Evolutionary conservation across 2,329 filamentous ascomycete species (phyloP).

Genomic region (Metarhizium anisopliae): DNA sequence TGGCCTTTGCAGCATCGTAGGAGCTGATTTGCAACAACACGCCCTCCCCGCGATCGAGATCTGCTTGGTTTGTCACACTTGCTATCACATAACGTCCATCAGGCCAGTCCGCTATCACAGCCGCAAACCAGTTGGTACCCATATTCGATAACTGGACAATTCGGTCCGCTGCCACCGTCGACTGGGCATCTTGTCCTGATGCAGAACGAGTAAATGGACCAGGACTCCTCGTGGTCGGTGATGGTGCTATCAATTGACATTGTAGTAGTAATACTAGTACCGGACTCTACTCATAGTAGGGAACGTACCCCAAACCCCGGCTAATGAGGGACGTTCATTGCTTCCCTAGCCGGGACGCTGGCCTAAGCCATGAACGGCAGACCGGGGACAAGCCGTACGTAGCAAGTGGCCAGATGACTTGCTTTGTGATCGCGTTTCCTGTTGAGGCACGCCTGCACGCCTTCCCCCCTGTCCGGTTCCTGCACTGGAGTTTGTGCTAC

Average conservation of each 20-base stretch:
- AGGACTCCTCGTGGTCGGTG: too few species aligned
- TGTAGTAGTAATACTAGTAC: too few species aligned
- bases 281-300: too few species aligned
- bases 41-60: constrained; percentile 5
- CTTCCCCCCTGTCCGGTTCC: not conserved
- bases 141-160: not conserved
- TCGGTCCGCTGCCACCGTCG: not conserved
- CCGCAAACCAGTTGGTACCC: not conserved
- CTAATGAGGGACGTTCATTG: not conserved
- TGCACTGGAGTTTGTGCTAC: not conserved
- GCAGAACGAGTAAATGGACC: too few species aligned
- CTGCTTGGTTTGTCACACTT: not conserved
- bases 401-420: not conserved
- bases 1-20: not conserved
- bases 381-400: not conserved
- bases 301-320: not conserved
- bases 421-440: not conserved
- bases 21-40: not conserved
- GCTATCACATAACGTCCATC: not conserved
- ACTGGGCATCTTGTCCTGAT: too few species aligned
- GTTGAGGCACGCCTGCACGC: not conserved
- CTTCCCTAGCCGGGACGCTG: not conserved
- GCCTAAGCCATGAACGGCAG: not conserved
- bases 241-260: too few species aligned
- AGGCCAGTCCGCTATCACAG: not conserved